These are phyloP conservation scores for Leishmania tropica DNA, from an alignment of 208 protist species.

Conservation along the genomic window DNA sequence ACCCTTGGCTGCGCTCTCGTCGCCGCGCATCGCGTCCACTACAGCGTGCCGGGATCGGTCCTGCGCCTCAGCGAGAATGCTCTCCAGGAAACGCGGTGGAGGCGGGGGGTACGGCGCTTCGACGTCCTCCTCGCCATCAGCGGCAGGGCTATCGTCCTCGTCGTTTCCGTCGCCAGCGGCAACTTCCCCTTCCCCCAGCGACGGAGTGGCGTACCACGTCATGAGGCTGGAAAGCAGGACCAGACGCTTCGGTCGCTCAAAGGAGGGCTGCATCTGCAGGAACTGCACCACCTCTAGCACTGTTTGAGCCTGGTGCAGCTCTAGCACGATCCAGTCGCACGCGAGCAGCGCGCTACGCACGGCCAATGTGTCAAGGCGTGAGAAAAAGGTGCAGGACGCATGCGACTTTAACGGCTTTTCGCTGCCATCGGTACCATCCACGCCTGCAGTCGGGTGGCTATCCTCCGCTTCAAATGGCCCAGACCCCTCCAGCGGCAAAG, in stretches of 20 bases:
- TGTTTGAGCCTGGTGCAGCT: slow-evolving; percentile 81
- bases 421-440: not conserved
- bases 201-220: slow-evolving; percentile 89
- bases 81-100: slow-evolving; percentile 23
- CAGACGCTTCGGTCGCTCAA: slow-evolving; percentile 75
- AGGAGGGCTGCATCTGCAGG: slow-evolving; percentile 56
- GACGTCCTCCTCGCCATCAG: slow-evolving; percentile 20
- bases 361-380: slow-evolving; percentile 51
- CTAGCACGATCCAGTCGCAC: slow-evolving; percentile 82
- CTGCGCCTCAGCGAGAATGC: slow-evolving; percentile 16
- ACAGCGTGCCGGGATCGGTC: slow-evolving; percentile 23
- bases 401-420: not conserved
- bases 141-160: slow-evolving; percentile 33
- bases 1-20: not conserved
- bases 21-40: slow-evolving; percentile 29
- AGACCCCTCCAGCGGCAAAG: not conserved
- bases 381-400: slow-evolving; percentile 45
- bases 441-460: not conserved
- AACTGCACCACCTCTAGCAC: slow-evolving; percentile 81
- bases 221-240: slow-evolving; percentile 89
- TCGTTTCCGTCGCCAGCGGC: slow-evolving; percentile 17
- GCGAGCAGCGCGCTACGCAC: slow-evolving; percentile 65
- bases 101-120: slow-evolving; percentile 48
- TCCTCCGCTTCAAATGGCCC: not conserved
- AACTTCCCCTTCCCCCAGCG: slow-evolving; percentile 36